phyloP scores from a whole-genome alignment of 2,329 filamentous ascomycete species.

The Colletotrichum abscissum region DNA sequence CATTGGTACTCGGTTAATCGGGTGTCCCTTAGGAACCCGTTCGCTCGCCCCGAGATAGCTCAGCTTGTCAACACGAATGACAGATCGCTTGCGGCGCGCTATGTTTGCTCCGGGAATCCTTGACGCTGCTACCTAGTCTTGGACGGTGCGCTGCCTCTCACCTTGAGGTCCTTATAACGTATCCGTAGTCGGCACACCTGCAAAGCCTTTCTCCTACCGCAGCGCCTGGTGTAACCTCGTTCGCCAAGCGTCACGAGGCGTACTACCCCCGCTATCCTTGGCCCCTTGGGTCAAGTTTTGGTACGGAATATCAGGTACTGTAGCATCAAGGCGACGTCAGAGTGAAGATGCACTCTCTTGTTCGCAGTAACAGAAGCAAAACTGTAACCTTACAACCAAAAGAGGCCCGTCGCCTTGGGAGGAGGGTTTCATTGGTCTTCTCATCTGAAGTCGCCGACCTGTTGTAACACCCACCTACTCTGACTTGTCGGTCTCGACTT shows the following conservation, averaged over 20 bases:
- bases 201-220: not conserved
- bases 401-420: not conserved
- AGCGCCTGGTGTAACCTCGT: not conserved
- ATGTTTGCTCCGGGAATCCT: constrained; percentile 5
- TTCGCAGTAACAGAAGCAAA: not conserved
- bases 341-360: not conserved
- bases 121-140: not conserved
- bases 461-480: not conserved
- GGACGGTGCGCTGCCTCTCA: not conserved
- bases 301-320: not conserved
- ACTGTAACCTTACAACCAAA: not conserved
- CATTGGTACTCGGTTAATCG: not conserved
- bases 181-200: not conserved
- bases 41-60: not conserved
- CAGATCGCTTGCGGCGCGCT: not conserved
- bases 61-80: constrained; percentile 15
- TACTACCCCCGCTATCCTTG: not conserved
- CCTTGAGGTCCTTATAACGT: not conserved
- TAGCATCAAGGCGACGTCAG: not conserved
- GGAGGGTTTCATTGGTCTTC: not conserved
- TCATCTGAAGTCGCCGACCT: constrained; percentile 13
- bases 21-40: constrained; percentile 14
- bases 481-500: not conserved
- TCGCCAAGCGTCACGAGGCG: not conserved
- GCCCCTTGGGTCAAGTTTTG: not conserved